Conservation (phyloP, 1,284 basidiomycete genomes). For the Porodaedalea pini region DNA sequence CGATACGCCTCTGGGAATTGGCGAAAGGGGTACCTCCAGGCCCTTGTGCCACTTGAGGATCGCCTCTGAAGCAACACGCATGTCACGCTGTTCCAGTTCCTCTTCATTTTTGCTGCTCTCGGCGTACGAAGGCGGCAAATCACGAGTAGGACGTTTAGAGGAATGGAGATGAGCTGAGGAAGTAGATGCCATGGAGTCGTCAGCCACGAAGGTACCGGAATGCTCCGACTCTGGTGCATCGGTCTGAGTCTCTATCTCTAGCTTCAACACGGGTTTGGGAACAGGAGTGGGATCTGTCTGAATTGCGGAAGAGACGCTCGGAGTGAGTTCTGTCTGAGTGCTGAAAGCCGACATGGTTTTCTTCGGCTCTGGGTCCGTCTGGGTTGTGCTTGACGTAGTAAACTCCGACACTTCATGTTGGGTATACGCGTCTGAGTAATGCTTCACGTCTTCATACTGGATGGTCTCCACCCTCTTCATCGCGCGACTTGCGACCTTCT, state of each 20-base stretch:
- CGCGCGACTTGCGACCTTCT: slow-evolving; percentile 65
- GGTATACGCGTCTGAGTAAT: slow-evolving; percentile 64
- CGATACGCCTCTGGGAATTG: slow-evolving; percentile 51
- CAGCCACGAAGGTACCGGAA: slow-evolving; percentile 41
- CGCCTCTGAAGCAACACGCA: slow-evolving; percentile 51
- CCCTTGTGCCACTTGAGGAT: slow-evolving; percentile 69
- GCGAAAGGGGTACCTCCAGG: slow-evolving; percentile 47
- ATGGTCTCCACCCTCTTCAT: slow-evolving; percentile 45
- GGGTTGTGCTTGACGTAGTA: slow-evolving; percentile 33
- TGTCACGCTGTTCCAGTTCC: slow-evolving; percentile 47
- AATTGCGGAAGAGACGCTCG: slow-evolving; percentile 22
- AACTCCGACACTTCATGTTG: slow-evolving; percentile 61
- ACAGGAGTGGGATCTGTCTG: slow-evolving; percentile 39
- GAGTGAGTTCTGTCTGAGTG: slow-evolving; percentile 30
- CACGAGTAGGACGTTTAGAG: slow-evolving; percentile 48
- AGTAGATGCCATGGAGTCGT: slow-evolving; percentile 58
- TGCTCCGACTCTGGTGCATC: slow-evolving; percentile 41
- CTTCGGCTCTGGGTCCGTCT: slow-evolving; percentile 37
- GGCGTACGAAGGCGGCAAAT: slow-evolving; percentile 69
- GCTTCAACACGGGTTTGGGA: slow-evolving; percentile 22
- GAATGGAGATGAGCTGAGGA: slow-evolving; percentile 66
- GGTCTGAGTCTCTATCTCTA: slow-evolving; percentile 35
- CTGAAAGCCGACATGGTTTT: slow-evolving; percentile 25
- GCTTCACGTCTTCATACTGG: slow-evolving; percentile 62
- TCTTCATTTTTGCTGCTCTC: slow-evolving; percentile 41